These are phyloP conservation scores for Geranium rotundifolium DNA, from an alignment of 345 rosid species.

Conservation along the genomic window DNA sequence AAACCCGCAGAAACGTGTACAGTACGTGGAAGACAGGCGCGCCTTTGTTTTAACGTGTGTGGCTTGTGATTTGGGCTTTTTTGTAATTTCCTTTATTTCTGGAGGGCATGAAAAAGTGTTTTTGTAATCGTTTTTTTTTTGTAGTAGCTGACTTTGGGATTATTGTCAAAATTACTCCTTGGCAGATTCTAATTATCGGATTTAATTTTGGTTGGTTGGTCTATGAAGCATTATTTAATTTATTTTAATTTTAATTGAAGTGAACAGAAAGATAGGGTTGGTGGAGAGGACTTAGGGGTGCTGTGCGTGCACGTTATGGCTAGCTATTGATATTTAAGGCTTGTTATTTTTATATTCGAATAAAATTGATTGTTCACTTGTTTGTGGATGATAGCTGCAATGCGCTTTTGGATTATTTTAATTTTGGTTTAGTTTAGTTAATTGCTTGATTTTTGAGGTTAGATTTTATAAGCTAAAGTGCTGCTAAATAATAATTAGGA, in stretches of 20 bases:
- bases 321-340: too few relatives aligned
- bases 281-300: slow-evolving; percentile 15
- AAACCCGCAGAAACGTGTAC: slow-evolving; percentile 15
- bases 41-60: slow-evolving; percentile 27
- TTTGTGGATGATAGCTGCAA: slow-evolving; percentile 23
- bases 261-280: background rate
- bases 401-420: slow-evolving; percentile 5
- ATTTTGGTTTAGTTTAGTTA: background rate
- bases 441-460: too few relatives aligned
- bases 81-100: background rate
- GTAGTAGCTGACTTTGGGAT: background rate
- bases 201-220: too few relatives aligned
- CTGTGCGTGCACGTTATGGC: slow-evolving; percentile 13
- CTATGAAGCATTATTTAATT: too few relatives aligned
- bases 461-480: too few relatives aligned
- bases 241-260: background rate
- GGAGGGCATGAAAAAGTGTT: background rate
- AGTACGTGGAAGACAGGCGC: slow-evolving; percentile 18
- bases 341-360: background rate
- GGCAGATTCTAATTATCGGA: background rate
- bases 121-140: too few relatives aligned
- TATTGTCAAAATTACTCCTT: background rate
- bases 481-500: too few relatives aligned
- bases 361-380: background rate
- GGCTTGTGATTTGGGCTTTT: slow-evolving; percentile 23